Percentiles rank a stretch among this genome's conserved stretches.
Evolutionary conservation across 306 rosid species (phyloP).

Genomic region (Dryas octopetala): DNA sequence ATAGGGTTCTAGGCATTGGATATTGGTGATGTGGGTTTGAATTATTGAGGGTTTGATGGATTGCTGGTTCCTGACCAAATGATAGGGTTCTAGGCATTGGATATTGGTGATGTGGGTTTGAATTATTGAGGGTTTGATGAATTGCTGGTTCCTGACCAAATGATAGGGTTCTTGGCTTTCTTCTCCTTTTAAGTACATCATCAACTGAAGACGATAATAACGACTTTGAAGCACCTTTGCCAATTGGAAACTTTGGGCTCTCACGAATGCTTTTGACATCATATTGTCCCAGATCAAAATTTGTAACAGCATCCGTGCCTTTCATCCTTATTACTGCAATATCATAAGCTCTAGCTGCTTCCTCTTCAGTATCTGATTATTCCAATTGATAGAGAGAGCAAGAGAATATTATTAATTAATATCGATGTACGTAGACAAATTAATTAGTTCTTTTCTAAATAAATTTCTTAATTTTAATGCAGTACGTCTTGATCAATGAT

Average conservation of each 20-base stretch:
- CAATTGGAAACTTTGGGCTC: constrained; percentile 21
- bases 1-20: too few species aligned
- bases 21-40: neutral
- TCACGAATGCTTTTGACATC: constrained; percentile 19
- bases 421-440: too few species aligned
- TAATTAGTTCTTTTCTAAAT: too few species aligned
- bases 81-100: too few species aligned
- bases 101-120: too few species aligned
- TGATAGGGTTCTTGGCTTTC: neutral
- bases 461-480: too few species aligned
- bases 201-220: neutral
- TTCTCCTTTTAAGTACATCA: constrained; percentile 11
- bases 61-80: too few species aligned
- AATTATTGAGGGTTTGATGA: too few species aligned
- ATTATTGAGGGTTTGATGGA: neutral
- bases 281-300: constrained; percentile 23
- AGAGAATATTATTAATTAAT: too few species aligned
- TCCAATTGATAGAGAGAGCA: too few species aligned
- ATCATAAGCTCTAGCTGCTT: constrained; percentile 43
- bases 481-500: too few species aligned
- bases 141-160: too few species aligned
- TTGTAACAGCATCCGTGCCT: constrained; percentile 14
- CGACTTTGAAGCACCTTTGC: constrained; percentile 24
- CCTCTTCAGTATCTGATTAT: constrained; percentile 26
- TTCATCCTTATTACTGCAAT: constrained; percentile 25